Conservation (phyloP, 2,329 filamentous ascomycete genomes). For the Colletotrichum musae region DNA sequence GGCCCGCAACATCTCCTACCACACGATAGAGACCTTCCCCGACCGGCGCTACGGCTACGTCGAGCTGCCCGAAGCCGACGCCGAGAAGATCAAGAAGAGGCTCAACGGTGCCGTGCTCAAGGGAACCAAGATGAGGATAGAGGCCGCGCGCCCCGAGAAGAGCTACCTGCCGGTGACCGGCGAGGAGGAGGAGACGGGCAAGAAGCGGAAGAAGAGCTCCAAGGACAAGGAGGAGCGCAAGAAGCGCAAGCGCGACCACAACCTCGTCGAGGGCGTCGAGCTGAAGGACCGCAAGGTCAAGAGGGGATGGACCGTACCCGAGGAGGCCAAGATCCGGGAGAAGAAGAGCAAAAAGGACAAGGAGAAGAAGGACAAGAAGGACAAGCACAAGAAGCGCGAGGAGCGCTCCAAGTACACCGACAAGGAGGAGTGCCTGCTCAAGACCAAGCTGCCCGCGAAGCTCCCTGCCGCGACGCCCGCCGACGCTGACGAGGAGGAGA, state of each 20-base stretch:
- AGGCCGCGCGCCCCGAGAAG: constrained; percentile 80
- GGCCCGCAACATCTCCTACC: constrained; percentile 89
- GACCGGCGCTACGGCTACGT: constrained; percentile 93
- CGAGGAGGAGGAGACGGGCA: constrained; percentile 51
- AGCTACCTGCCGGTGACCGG: constrained; percentile 56
- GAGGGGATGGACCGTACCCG: constrained; percentile 87
- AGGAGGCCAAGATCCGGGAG: constrained; percentile 62
- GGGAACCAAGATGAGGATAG: constrained; percentile 87
- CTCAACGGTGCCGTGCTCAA: constrained; percentile 89
- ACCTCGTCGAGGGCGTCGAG: constrained; percentile 76
- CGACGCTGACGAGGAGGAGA: constrained; percentile 54
- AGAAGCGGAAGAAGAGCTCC: constrained; percentile 60
- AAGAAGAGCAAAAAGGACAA: constrained; percentile 63
- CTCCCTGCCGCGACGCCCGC: constrained; percentile 59
- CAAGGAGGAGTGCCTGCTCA: constrained; percentile 86
- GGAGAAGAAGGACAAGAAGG: constrained; percentile 63
- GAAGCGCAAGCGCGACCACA: constrained; percentile 66
- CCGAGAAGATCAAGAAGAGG: constrained; percentile 92
- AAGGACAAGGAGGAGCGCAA: constrained; percentile 47
- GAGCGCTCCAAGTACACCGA: constrained; percentile 85
- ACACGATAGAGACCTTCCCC: constrained; percentile 87
- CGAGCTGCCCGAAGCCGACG: constrained; percentile 84
- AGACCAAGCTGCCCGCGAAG: constrained; percentile 74
- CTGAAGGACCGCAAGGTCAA: constrained; percentile 85
- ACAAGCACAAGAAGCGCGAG: constrained; percentile 69